Conservation (phyloP, 2,329 filamentous ascomycete species). For the Cryphonectria japonica region DNA sequence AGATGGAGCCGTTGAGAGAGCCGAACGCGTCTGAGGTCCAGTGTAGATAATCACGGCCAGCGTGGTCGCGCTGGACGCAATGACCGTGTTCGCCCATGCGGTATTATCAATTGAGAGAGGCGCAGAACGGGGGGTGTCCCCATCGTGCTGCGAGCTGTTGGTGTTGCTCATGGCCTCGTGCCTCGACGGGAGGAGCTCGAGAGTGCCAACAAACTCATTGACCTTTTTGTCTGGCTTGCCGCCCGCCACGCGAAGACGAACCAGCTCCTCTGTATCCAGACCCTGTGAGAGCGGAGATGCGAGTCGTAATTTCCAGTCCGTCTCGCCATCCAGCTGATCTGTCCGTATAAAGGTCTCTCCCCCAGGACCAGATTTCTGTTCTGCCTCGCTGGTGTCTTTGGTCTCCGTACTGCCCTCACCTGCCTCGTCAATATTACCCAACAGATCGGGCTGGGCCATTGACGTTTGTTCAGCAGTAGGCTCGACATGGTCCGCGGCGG, state of each 20-base stretch:
- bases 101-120: slow-evolving; percentile 94
- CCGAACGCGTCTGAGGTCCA: slow-evolving; percentile 89
- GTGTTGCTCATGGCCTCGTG: slow-evolving; percentile 51
- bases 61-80: slow-evolving; percentile 88
- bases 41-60: slow-evolving; percentile 93
- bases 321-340: slow-evolving; percentile 96
- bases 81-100: slow-evolving; percentile 96
- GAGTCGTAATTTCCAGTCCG: slow-evolving; percentile 94
- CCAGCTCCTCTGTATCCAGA: slow-evolving; percentile 73
- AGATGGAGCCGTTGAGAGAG: slow-evolving; percentile 87
- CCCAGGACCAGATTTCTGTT: slow-evolving; percentile 47
- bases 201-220: slow-evolving; percentile 90
- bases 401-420: slow-evolving; percentile 38
- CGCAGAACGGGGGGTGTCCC: slow-evolving; percentile 57
- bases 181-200: slow-evolving; percentile 70
- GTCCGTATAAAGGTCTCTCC: slow-evolving; percentile 97
- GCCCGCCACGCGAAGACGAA: slow-evolving; percentile 72
- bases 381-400: slow-evolving; percentile 39
- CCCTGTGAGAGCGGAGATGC: slow-evolving; percentile 84
- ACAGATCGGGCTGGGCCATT: slow-evolving; percentile 45
- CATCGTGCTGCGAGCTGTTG: slow-evolving; percentile 39
- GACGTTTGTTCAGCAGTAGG: slow-evolving; percentile 37
- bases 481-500: slow-evolving; percentile 37
- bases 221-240: slow-evolving; percentile 92
- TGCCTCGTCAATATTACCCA: slow-evolving; percentile 44